phyloP scores from a whole-genome alignment of 306 rosid species.

The Glycine latifolia region DNA sequence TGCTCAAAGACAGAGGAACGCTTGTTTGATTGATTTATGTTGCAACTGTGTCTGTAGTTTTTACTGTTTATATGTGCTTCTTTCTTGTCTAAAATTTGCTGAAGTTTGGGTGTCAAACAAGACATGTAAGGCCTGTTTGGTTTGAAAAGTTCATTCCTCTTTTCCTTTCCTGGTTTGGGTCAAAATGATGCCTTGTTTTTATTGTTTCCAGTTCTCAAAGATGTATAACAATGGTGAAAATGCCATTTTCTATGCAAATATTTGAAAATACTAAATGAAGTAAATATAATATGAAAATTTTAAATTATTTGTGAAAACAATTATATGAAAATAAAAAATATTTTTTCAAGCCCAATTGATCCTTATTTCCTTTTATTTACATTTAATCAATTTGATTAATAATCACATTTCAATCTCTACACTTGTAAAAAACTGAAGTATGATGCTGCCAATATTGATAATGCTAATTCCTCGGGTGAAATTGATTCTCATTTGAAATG shows the following conservation, averaged over 20 bases:
- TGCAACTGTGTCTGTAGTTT: conserved; percentile 3
- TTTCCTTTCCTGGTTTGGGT: background rate
- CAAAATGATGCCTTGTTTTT: background rate
- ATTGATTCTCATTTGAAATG: background rate
- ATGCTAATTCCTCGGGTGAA: background rate
- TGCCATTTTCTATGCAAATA: background rate
- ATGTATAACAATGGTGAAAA: background rate
- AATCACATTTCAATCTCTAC: background rate
- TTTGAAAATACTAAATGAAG: background rate
- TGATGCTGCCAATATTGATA: background rate
- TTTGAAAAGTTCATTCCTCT: background rate
- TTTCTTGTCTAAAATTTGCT: conserved; percentile 7
- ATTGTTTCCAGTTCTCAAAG: background rate
- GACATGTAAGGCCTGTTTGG: background rate
- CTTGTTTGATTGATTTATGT: conserved; percentile 17
- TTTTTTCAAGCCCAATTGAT: background rate
- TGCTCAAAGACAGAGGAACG: background rate
- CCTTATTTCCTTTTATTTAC: background rate
- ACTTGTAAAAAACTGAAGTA: background rate
- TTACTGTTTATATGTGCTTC: background rate
- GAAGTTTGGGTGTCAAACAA: background rate
- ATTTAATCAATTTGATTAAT: background rate
- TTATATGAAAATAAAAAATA: background rate
- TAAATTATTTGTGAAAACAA: background rate
- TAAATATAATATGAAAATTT: background rate